Conservation (phyloP, 2,329 filamentous ascomycete species). For the Grosmannia huntii region DNA sequence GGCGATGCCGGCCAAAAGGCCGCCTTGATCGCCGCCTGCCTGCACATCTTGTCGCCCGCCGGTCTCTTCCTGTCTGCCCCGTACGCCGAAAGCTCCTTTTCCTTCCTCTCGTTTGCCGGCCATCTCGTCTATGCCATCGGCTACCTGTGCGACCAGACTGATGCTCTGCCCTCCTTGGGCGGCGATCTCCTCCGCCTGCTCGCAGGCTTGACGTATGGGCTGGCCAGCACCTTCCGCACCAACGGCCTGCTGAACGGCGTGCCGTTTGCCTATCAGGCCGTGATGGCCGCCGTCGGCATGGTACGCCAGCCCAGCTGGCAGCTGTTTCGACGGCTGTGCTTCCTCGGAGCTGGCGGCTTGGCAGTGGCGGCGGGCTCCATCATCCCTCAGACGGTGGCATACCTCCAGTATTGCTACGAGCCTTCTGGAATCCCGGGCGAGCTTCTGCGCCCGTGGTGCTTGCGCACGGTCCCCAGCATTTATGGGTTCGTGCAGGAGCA, state of each 20-base stretch:
- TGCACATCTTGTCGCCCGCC: slow-evolving; percentile 78
- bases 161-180: slow-evolving; percentile 14
- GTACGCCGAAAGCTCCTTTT: slow-evolving; percentile 70
- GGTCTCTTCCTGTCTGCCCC: slow-evolving; percentile 83
- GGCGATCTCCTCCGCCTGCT: slow-evolving; percentile 42
- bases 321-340: slow-evolving; percentile 37
- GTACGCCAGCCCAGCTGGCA: slow-evolving; percentile 20
- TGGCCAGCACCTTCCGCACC: slow-evolving; percentile 62
- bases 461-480: slow-evolving; percentile 62
- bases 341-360: slow-evolving; percentile 53
- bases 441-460: slow-evolving; percentile 59
- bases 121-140: slow-evolving; percentile 50
- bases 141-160: slow-evolving; percentile 24
- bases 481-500: slow-evolving; percentile 79
- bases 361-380: slow-evolving; percentile 54
- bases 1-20: slow-evolving; percentile 1
- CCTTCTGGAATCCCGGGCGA: slow-evolving; percentile 13
- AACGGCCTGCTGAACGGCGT: slow-evolving; percentile 80
- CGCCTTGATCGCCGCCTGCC: slow-evolving; percentile 53
- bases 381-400: slow-evolving; percentile 65
- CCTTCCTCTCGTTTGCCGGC: slow-evolving; percentile 63
- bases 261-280: slow-evolving; percentile 54
- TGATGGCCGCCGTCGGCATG: slow-evolving; percentile 28
- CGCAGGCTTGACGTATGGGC: slow-evolving; percentile 57
- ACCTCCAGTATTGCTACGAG: slow-evolving; percentile 50